These are phyloP conservation scores for Fomitopsis schrenkii DNA, from an alignment of 1,284 basidiomycete genomes.

Conservation along the genomic window DNA sequence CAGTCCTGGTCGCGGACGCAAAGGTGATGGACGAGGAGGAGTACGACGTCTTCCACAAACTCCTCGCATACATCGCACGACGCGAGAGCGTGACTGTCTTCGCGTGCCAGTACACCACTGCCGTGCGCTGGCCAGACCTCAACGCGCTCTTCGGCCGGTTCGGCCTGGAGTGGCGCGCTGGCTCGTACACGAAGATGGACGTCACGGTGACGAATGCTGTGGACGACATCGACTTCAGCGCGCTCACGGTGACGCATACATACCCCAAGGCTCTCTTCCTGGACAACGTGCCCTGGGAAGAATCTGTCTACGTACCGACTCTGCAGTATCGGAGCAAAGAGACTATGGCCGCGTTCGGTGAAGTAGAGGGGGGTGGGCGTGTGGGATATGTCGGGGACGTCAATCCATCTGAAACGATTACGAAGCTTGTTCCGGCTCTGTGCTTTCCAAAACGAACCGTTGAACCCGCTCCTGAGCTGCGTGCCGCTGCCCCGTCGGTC, in stretches of 20 bases:
- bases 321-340: neutral
- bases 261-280: constrained; percentile 2
- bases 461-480: neutral
- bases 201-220: constrained; percentile 12
- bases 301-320: constrained; percentile 5
- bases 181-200: neutral
- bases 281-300: neutral
- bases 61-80: constrained; percentile 7
- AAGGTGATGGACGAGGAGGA: neutral
- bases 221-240: constrained; percentile 5
- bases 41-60: constrained; percentile 2
- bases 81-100: constrained; percentile 10
- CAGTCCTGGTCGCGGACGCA: constrained; percentile 2
- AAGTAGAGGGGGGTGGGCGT: constrained; percentile 1
- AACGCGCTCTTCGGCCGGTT: constrained; percentile 5
- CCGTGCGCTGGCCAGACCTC: neutral
- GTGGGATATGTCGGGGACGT: constrained; percentile 15
- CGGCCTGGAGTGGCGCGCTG: constrained; percentile 8
- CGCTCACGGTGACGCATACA: constrained; percentile 1
- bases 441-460: neutral
- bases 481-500: too few relatives aligned
- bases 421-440: constrained; percentile 1
- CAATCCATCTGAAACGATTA: neutral
- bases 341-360: constrained; percentile 5
- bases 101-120: constrained; percentile 8